Base-by-base conservation (phyloP, 2,329 filamentous ascomycete genomes). In the Ceratocystis cubensis region DNA sequence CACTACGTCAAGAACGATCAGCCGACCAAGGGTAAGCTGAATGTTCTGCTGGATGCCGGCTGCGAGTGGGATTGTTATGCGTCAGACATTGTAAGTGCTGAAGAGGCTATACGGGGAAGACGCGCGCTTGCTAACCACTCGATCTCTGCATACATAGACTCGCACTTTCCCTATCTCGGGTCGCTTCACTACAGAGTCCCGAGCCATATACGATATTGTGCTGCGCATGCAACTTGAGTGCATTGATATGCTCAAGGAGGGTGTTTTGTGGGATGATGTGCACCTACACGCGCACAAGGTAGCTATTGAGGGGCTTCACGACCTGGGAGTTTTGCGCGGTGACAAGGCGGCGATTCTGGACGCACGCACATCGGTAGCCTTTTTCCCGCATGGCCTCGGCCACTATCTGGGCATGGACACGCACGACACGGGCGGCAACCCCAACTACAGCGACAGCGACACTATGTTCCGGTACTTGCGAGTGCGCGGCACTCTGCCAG, bases 401-500 rank as follows among this genome's bases (percentile, higher is more conserved):
- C 92, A 96, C 75, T 93, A 96, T 74, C 79, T 96, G 8, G 92
- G 92, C 69, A 87, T 96, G 82, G 92, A 96, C 74, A 95, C 91
- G 1, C 92, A 96, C 74, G 92, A 96, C 73, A 88, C 86, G 0
- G 88, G 88, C 69, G 89, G 89, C 25, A 86, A 91, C 74, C 80
- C 88, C 45, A 88, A 92, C 75, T 90, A 89, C 71, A 79, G 80
- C 7, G 94, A 99, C 73, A 78, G 82, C 68, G 92, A 99, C 74
- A 79, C 83, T 45, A 84, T 96, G 81, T 97, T 96, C 77, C 82
- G 85, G 65, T 97, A 96, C 73, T 78, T 99, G 68, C 82, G 94
- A 57, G 86, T 96, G 48, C 80, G 94, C 65, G 87, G 89, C 13
- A 81, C 77, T 25, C 75, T 96, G 61, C 90, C 91, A 0, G 87